These are phyloP conservation scores for Macadamia integrifolia DNA, from an alignment of 164 flowering plant species.

Conservation along the genomic window DNA sequence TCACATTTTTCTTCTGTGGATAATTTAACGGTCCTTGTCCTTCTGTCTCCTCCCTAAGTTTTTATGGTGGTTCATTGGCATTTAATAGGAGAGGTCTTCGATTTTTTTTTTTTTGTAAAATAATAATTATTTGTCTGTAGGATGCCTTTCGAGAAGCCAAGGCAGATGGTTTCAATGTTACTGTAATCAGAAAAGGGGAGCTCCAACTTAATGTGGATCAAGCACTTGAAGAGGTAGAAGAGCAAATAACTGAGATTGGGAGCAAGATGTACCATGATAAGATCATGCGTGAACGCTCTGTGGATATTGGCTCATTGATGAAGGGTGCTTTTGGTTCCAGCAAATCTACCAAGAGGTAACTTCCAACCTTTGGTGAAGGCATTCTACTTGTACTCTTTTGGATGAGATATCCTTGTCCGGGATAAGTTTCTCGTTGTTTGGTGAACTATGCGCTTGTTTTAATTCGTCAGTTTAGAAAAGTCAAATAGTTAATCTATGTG, in stretches of 20 bases:
- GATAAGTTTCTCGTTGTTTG: too few relatives aligned
- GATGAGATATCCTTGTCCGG: not conserved
- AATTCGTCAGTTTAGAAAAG: not conserved
- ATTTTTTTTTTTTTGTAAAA: too few relatives aligned
- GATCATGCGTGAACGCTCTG: constrained; percentile 62
- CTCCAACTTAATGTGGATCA: constrained; percentile 71
- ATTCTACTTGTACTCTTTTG: not conserved
- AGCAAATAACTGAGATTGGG: constrained; percentile 67
- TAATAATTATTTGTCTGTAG: constrained; percentile 23
- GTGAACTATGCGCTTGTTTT: not conserved
- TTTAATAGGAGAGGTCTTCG: not conserved
- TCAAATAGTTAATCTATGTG: not conserved
- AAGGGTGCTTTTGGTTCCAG: constrained; percentile 57
- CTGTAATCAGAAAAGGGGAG: constrained; percentile 82
- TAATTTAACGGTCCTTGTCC: not conserved
- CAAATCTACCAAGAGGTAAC: constrained; percentile 48
- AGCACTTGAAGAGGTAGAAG: constrained; percentile 81
- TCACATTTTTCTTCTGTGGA: not conserved
- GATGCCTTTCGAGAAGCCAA: constrained; percentile 83
- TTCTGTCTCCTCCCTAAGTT: not conserved
- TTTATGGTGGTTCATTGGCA: not conserved
- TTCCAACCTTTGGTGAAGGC: not conserved
- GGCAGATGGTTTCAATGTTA: constrained; percentile 82
- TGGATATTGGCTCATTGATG: constrained; percentile 57
- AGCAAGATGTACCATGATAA: constrained; percentile 89